These are phyloP conservation scores for Helotiales sp. DNA, from an alignment of 2,329 filamentous ascomycete genomes.

Conservation along the genomic window DNA sequence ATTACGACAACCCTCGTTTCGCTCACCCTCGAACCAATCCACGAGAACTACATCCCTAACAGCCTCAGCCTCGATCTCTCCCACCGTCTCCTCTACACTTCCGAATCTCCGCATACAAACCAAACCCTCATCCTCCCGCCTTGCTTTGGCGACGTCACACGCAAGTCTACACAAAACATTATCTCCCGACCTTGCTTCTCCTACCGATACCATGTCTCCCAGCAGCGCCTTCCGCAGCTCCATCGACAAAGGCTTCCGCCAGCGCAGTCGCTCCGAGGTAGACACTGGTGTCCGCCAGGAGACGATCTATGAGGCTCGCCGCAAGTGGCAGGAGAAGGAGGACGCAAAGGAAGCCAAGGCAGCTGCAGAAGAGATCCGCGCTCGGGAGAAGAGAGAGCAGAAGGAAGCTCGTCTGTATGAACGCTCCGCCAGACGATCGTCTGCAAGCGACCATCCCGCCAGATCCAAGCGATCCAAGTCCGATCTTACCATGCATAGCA, in stretches of 20 bases:
- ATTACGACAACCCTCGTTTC: constrained; percentile 25
- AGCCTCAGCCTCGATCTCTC: constrained; percentile 19
- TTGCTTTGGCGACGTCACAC: constrained; percentile 30
- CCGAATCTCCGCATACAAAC: constrained; percentile 30
- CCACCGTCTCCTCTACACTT: constrained; percentile 19
- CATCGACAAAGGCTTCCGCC: constrained; percentile 58
- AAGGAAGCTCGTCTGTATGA: constrained; percentile 56
- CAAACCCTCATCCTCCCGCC: constrained; percentile 29
- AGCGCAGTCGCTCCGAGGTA: constrained; percentile 61
- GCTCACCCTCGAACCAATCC: constrained; percentile 30
- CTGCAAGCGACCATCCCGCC: constrained; percentile 30
- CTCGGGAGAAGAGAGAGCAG: constrained; percentile 57
- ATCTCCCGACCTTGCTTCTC: constrained; percentile 27
- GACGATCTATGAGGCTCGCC: constrained; percentile 60
- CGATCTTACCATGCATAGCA: constrained; percentile 26
- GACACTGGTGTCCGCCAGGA: constrained; percentile 55
- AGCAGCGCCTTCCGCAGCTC: constrained; percentile 58
- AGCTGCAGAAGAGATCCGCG: constrained; percentile 57
- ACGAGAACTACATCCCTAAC: constrained; percentile 24
- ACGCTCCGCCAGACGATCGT: constrained; percentile 36
- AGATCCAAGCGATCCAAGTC: constrained; percentile 43
- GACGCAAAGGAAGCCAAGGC: constrained; percentile 62
- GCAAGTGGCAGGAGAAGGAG: constrained; percentile 64
- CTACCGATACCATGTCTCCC: constrained; percentile 34
- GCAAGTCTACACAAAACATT: constrained; percentile 25